Conservation (phyloP, 2,329 filamentous ascomycete species). For the Alternaria gansuensis region DNA sequence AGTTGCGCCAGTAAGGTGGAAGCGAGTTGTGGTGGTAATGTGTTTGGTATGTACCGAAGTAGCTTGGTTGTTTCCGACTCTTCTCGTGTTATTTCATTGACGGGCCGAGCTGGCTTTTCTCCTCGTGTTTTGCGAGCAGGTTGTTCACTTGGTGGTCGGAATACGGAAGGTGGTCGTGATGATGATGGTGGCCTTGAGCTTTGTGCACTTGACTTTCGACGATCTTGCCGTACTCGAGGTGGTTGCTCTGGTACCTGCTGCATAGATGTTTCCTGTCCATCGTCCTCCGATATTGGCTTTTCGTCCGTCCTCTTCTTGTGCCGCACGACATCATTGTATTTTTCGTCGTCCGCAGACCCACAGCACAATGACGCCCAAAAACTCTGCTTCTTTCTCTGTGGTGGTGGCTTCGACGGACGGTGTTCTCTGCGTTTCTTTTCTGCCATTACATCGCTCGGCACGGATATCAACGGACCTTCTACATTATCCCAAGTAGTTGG, state of each 20-base stretch:
- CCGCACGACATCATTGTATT: slow-evolving; percentile 51
- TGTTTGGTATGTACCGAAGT: slow-evolving; percentile 73
- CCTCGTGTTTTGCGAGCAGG: slow-evolving; percentile 39
- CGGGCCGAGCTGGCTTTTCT: slow-evolving; percentile 35
- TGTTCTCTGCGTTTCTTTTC: slow-evolving; percentile 34
- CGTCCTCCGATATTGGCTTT: slow-evolving; percentile 11
- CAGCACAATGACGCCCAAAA: slow-evolving; percentile 59
- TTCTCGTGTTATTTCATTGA: slow-evolving; percentile 32
- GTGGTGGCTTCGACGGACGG: slow-evolving; percentile 27
- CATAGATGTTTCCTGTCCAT: slow-evolving; percentile 22
- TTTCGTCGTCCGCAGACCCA: slow-evolving; percentile 49
- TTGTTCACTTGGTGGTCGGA: slow-evolving; percentile 23
- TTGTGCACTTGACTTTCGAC: slow-evolving; percentile 14
- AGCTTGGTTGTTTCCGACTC: slow-evolving; percentile 55
- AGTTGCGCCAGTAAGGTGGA: slow-evolving; percentile 79
- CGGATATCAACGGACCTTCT: slow-evolving; percentile 56
- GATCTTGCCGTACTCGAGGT: slow-evolving; percentile 13
- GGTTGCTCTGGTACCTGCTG: slow-evolving; percentile 29
- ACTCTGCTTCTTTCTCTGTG: slow-evolving; percentile 42
- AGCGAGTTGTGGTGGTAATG: slow-evolving; percentile 71
- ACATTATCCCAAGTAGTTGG: slow-evolving; percentile 58
- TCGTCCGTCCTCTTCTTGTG: slow-evolving; percentile 49
- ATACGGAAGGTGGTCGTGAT: slow-evolving; percentile 14
- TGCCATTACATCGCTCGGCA: slow-evolving; percentile 53
- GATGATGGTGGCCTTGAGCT: slow-evolving; percentile 8